These are phyloP conservation scores for Microcera coccophila DNA, from an alignment of 2,329 filamentous ascomycete species.

Conservation along the genomic window DNA sequence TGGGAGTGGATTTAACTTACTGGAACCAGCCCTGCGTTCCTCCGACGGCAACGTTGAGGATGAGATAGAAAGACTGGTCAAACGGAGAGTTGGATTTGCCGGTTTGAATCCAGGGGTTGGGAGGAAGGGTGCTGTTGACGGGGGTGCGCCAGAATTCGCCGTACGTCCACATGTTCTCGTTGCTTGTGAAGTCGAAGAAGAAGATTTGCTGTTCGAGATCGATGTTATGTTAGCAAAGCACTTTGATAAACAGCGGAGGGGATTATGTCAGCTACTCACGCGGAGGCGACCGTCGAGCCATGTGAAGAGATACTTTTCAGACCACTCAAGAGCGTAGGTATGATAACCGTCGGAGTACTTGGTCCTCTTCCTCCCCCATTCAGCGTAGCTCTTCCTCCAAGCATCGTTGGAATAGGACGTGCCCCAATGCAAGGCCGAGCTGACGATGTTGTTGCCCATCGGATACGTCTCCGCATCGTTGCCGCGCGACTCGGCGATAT, in stretches of 20 bases:
- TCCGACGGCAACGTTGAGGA: conserved; percentile 50
- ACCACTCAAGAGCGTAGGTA: conserved; percentile 53
- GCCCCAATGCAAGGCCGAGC: too few relatives aligned
- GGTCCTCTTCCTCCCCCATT: too few relatives aligned
- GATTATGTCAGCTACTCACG: too few relatives aligned
- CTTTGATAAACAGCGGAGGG: too few relatives aligned
- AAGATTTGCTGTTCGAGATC: conserved; percentile 39
- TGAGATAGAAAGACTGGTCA: conserved; percentile 49
- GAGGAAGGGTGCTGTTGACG: conserved; percentile 39
- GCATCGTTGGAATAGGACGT: too few relatives aligned
- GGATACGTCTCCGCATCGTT: conserved; percentile 43
- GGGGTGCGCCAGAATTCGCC: conserved; percentile 37
- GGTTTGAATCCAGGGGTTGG: conserved; percentile 43
- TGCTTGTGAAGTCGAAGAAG: conserved; percentile 34
- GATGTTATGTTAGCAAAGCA: too few relatives aligned
- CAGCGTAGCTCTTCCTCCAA: too few relatives aligned
- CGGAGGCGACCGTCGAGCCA: conserved; percentile 46
- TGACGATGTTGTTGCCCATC: too few relatives aligned
- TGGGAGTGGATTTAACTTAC: conserved; percentile 27
- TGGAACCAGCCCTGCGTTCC: conserved; percentile 46
- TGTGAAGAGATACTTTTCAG: conserved; percentile 49
- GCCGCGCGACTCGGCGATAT: conserved; percentile 48
- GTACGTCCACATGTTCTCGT: conserved; percentile 37
- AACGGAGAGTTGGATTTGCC: conserved; percentile 46
- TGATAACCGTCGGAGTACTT: conserved; percentile 44